phyloP scores from a whole-genome alignment of 768 basidiomycete genomes.

The Galerina marginata region DNA sequence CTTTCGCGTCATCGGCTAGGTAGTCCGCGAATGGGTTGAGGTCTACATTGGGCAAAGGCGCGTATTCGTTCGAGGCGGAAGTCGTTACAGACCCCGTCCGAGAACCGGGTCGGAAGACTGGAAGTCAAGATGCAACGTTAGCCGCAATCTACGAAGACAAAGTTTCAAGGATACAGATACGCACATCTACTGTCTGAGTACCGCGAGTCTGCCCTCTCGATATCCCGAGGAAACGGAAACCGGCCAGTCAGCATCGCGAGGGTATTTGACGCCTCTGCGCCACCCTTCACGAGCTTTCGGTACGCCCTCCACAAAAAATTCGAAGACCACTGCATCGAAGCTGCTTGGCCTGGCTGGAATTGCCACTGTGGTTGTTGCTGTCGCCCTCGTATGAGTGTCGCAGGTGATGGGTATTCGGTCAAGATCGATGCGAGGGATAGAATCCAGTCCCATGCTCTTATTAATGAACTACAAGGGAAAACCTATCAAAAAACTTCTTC shows the following conservation, averaged over 20 bases:
- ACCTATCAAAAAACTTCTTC: no score
- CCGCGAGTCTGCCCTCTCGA: slow-evolving; percentile 4
- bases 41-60: neutral
- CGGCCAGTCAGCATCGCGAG: slow-evolving; percentile 3
- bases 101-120: slow-evolving; percentile 4
- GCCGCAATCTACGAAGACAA: neutral
- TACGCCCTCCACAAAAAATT: neutral
- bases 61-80: slow-evolving; percentile 1
- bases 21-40: slow-evolving; percentile 19
- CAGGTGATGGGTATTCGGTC: no score
- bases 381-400: no score
- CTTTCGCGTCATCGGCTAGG: slow-evolving; percentile 21
- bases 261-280: neutral
- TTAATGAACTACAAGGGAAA: no score
- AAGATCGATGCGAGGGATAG: no score
- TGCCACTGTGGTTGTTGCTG: no score
- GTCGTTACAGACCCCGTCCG: neutral
- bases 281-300: neutral
- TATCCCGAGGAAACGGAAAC: slow-evolving; percentile 10
- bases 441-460: no score
- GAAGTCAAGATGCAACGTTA: neutral
- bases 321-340: neutral
- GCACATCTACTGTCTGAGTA: neutral
- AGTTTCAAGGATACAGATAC: neutral
- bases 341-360: no score